These are phyloP conservation scores for Lachancea mirantina DNA, from an alignment of 805 yeast genomes.

Conservation along the genomic window DNA sequence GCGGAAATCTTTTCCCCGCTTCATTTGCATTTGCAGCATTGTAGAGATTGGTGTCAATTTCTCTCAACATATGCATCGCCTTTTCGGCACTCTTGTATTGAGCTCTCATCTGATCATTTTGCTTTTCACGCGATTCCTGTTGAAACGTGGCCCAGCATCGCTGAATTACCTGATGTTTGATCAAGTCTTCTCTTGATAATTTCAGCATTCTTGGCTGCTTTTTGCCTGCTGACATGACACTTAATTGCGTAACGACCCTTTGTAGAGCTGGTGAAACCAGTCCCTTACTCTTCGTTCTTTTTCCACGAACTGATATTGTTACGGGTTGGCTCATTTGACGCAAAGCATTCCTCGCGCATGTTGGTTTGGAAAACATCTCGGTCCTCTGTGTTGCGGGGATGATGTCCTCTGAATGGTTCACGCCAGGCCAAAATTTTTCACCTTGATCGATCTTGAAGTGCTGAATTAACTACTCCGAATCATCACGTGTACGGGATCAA, in stretches of 20 bases:
- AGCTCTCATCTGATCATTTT: constrained; percentile 38
- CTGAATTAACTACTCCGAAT: no score
- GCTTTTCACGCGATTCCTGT: constrained; percentile 41
- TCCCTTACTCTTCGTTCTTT: constrained; percentile 40
- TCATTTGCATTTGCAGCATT: constrained; percentile 55
- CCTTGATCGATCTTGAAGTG: no score
- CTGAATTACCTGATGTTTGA: constrained; percentile 76
- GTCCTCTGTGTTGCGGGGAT: no score
- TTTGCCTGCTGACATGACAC: constrained; percentile 79
- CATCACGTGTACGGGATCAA: no score
- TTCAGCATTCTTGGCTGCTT: constrained; percentile 81
- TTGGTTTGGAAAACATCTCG: no score
- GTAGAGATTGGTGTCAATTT: constrained; percentile 47
- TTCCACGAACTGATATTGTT: constrained; percentile 37
- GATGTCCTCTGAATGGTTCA: no score
- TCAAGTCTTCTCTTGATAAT: constrained; percentile 62
- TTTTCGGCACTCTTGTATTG: constrained; percentile 61
- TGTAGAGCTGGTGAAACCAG: constrained; percentile 40
- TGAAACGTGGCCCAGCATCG: constrained; percentile 72
- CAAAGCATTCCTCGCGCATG: constrained; percentile 1
- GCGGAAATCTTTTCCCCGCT: constrained; percentile 58
- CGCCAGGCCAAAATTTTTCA: no score
- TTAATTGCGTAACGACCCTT: constrained; percentile 47
- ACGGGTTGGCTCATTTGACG: constrained; percentile 8
- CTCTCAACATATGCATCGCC: constrained; percentile 67